These are phyloP conservation scores for Lactarius akahatsu DNA, from an alignment of 768 basidiomycete species.

Conservation along the genomic window DNA sequence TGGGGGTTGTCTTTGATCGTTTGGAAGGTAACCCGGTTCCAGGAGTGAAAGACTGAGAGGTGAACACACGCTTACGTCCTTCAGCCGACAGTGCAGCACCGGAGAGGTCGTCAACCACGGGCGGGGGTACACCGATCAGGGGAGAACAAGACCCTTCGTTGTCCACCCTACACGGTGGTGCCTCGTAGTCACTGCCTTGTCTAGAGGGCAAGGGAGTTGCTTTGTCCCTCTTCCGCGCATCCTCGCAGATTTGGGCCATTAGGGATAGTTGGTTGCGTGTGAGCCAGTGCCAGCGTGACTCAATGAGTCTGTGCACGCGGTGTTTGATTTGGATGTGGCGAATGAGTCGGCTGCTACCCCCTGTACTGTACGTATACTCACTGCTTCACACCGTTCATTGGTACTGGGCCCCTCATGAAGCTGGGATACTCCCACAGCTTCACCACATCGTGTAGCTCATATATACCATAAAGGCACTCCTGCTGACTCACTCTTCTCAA, in stretches of 20 bases:
- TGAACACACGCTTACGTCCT: constrained; percentile 20
- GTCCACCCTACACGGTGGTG: constrained; percentile 19
- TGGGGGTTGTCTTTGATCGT: constrained; percentile 10
- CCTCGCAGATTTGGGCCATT: constrained; percentile 55
- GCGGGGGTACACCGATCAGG: constrained; percentile 22
- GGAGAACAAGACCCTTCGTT: constrained; percentile 28
- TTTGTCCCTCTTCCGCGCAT: constrained; percentile 44
- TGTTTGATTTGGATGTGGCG: not conserved
- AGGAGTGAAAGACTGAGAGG: constrained; percentile 10
- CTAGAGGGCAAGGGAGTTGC: constrained; percentile 16
- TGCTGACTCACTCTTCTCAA: not conserved
- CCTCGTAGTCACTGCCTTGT: constrained; percentile 25
- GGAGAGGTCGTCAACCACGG: constrained; percentile 23
- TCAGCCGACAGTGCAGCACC: constrained; percentile 23
- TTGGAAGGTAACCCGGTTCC: constrained; percentile 13
- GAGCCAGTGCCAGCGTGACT: not conserved
- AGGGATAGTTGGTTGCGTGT: not conserved
- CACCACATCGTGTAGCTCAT: constrained; percentile 9
- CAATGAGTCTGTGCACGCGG: not conserved
- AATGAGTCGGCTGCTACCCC: not conserved
- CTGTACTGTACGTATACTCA: not conserved
- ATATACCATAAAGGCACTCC: constrained; percentile 1
- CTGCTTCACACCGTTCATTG: not conserved
- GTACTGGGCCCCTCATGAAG: constrained; percentile 4
- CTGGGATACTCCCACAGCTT: constrained; percentile 7